These are phyloP conservation scores for Eimeria necatrix DNA, from an alignment of 169 alveolate genomes.

Conservation along the genomic window DNA sequence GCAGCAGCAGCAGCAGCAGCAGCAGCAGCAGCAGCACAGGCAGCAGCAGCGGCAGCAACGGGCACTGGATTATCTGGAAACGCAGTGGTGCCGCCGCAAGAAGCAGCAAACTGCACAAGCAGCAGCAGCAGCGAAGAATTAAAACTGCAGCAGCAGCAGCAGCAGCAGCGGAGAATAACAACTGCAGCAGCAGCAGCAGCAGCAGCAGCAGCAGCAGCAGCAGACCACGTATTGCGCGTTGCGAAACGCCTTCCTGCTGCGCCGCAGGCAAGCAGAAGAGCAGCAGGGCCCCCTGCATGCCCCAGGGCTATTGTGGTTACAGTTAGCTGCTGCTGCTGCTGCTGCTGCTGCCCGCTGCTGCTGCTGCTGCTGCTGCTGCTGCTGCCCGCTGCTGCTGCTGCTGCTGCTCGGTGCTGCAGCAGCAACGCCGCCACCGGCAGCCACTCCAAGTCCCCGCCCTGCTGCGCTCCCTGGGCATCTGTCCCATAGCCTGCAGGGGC, in stretches of 20 bases:
- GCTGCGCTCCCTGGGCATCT: not conserved
- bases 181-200: not conserved
- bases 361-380: no score
- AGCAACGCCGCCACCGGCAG: not conserved
- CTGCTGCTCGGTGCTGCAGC: not conserved
- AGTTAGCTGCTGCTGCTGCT: not conserved
- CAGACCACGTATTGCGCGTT: not conserved
- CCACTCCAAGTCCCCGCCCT: not conserved
- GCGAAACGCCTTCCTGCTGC: not conserved
- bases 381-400: not conserved
- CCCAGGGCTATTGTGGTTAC: not conserved
- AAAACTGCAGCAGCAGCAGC: not conserved
- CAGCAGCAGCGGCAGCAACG: not conserved
- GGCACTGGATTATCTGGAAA: not conserved
- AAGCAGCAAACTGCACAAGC: not conserved
- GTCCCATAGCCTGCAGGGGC: not conserved
- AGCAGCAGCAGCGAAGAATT: not conserved
- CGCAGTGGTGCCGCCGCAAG: not conserved
- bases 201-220: not conserved
- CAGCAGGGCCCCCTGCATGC: slow-evolving; percentile 1
- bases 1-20: not conserved
- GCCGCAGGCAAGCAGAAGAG: not conserved
- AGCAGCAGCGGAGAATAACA: not conserved
- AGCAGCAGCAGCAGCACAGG: not conserved
- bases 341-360: no score